Base-by-base conservation (phyloP, 352 stramenopile genomes). In the Phytophthora fragariaefolia region DNA sequence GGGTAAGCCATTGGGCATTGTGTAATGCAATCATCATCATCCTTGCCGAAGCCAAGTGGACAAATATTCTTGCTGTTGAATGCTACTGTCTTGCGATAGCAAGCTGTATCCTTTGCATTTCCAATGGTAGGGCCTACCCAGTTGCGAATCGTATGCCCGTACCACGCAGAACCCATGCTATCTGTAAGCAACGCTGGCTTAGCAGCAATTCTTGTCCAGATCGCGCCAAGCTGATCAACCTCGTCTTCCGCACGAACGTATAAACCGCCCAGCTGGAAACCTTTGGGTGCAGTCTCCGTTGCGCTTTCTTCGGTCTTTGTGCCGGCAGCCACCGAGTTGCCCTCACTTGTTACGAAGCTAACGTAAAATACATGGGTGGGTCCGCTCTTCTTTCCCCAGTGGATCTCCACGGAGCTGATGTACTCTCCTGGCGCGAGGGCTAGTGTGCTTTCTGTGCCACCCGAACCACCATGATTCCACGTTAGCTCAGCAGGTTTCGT, bases 1-100 rank as follows among this genome's bases (percentile, higher is more conserved):
- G 83, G 83, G 60, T 90, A 91, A 45, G 89, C 67, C 13, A 90
- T 28, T 0, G 83, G 81, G 28, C 83, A 91, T 57, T 86, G 69
- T 3, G 80, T 73, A 63, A 80, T 87, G 66, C 82, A 91, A 8
- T 79, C 80, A n/a, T 69, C 69, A 48, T 87, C 49, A 1, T 80
- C 78, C 40, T 84, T 82, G 13, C 69, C 75, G 48, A 76, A 64
- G 59, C 58, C 73, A 4, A 51, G 43, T 4, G 72, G 58, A 57
- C 58, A 66, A 4, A 38, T 40, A 5, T 47, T 47, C 9, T 54
- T 46, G 3, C 58, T 66, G 18, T 59, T 15, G 7, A 38, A 60
- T 1, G 58, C 26, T 38, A 38, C 26, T 2, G n/a, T 54, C 22
- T 66, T 66, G 18, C 58, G 48, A 32, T 60, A 66, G n/a, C 58